phyloP scores from a whole-genome alignment of 83 land plant species.

The Diphasiastrum complanatum region DNA sequence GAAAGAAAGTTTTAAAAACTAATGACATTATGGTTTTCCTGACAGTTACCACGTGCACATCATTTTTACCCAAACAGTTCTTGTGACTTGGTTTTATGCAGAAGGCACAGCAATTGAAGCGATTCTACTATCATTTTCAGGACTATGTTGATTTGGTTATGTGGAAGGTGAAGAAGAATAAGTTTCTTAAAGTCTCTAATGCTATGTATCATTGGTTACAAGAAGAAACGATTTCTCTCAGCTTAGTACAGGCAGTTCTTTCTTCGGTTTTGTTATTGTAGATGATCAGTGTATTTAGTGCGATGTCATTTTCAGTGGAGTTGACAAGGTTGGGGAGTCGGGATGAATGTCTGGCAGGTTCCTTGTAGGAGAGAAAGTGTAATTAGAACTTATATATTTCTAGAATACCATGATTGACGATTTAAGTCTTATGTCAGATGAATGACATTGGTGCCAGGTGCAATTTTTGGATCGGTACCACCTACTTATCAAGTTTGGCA shows the following conservation, averaged over 20 bases:
- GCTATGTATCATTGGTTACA: background rate
- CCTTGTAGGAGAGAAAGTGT: no score
- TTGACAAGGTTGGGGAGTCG: no score
- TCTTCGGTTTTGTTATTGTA: no score
- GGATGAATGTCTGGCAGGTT: no score
- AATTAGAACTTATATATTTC: no score
- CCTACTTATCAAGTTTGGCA: slow-evolving; percentile 90
- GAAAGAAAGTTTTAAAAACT: background rate
- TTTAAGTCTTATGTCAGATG: background rate
- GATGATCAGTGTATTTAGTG: no score
- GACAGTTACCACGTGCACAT: background rate
- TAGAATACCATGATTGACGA: background rate
- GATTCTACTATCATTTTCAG: slow-evolving; percentile 90
- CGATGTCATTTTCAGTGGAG: no score
- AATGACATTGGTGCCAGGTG: slow-evolving; percentile 47
- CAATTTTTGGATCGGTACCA: slow-evolving; percentile 96
- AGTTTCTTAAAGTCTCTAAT: background rate
- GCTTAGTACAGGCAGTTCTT: no score
- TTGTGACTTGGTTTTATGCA: slow-evolving; percentile 14
- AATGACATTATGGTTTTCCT: background rate
- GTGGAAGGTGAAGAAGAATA: slow-evolving; percentile 60
- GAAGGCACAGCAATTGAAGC: slow-evolving; percentile 75
- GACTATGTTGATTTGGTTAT: slow-evolving; percentile 85
- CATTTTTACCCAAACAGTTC: background rate
- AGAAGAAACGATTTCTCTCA: background rate